These are phyloP conservation scores for Sarocladium kiliense DNA, from an alignment of 2,329 filamentous ascomycete species.

Conservation along the genomic window DNA sequence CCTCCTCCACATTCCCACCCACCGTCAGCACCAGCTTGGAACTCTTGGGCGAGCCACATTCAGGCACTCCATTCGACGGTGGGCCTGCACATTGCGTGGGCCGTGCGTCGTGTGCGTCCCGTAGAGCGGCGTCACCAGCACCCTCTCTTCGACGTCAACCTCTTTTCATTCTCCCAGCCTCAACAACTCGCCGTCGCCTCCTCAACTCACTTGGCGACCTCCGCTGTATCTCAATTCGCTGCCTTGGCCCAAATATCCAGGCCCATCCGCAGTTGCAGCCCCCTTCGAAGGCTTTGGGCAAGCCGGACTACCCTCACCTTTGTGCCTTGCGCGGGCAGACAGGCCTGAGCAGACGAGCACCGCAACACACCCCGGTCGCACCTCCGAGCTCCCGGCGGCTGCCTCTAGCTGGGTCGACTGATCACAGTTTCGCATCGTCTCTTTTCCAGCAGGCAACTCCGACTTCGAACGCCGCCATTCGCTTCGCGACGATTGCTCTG, in stretches of 20 bases:
- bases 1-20: too few relatives aligned
- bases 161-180: neutral
- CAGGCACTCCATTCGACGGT: conserved; percentile 7
- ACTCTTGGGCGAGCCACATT: conserved; percentile 1
- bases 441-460: neutral
- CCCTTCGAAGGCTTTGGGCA: neutral
- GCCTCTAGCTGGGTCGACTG: neutral
- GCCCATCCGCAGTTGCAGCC: neutral
- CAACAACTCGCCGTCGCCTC: neutral
- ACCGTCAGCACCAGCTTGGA: neutral
- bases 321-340: neutral
- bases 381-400: neutral
- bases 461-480: neutral
- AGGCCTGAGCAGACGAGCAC: neutral
- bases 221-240: neutral
- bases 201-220: neutral
- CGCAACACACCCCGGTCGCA: neutral
- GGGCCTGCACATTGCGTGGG: conserved; percentile 6
- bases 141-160: conserved; percentile 1
- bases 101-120: neutral
- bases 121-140: conserved; percentile 4
- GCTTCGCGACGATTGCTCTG: neutral
- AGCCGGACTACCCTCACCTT: neutral
- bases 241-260: neutral
- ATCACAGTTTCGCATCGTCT: neutral